Conservation (phyloP, 2,329 filamentous ascomycete species). For the Ascochyta viciae-villosae region DNA sequence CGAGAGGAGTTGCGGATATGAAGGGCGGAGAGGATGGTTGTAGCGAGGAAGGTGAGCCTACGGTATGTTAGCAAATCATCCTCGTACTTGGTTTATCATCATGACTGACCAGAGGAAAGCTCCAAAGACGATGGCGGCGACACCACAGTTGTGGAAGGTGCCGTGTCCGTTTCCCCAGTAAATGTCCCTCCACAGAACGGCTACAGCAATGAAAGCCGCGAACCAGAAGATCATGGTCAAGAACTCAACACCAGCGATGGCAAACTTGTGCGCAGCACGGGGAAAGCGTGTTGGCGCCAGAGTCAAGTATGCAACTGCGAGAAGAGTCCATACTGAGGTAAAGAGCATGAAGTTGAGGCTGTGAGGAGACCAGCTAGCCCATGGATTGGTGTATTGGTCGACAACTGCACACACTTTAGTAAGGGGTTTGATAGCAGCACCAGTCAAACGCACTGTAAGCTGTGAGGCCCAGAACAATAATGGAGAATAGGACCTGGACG, state of each 20-base stretch:
- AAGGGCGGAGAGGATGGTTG: conserved; percentile 57
- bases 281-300: conserved; percentile 69
- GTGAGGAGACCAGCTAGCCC: conserved; percentile 59
- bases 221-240: conserved; percentile 92
- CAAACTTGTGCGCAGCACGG: conserved; percentile 68
- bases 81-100: conserved; percentile 24
- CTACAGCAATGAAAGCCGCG: conserved; percentile 80
- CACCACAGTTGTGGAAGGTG: conserved; percentile 62
- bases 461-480: conserved; percentile 80
- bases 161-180: conserved; percentile 49
- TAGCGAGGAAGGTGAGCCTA: conserved; percentile 61
- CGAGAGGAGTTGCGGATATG: conserved; percentile 54
- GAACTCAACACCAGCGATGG: conserved; percentile 72
- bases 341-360: conserved; percentile 82
- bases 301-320: conserved; percentile 74
- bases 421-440: not conserved
- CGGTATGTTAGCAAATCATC: conserved; percentile 15
- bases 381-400: conserved; percentile 57
- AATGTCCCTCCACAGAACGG: conserved; percentile 66
- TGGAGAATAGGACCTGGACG: conserved; percentile 71
- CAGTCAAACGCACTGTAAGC: conserved; percentile 67
- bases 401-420: conserved; percentile 50
- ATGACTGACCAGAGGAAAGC: conserved; percentile 69
- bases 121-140: conserved; percentile 71
- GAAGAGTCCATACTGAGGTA: conserved; percentile 74